Base-by-base conservation (phyloP, 2,329 filamentous ascomycete species). In the Orbilia blumenaviensis region DNA sequence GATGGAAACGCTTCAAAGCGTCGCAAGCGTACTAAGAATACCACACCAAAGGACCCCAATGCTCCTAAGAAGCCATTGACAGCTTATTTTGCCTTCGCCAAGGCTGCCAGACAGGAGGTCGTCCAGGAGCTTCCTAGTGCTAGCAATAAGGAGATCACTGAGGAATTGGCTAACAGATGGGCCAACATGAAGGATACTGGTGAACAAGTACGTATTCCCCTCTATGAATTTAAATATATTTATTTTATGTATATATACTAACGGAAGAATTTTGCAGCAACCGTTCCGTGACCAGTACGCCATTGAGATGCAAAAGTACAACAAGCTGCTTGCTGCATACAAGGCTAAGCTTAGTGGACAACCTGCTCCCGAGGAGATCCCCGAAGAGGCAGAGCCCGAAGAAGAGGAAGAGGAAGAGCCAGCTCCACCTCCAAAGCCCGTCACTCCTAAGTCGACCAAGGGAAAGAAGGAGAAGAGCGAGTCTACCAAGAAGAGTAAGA, bases 21-120 rank as follows among this genome's bases (percentile, higher is more conserved):
- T 42, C 56, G 73, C 87, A 90, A 92, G 83, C 94, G 95, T 87
- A 94, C 94, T 86, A 89, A 90, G 77, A 89, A 89, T 44, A 90
- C 67, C 38, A 79, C 79, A 36, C 76, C 78, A 27, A 79, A 92
- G 81, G 94, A 98, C 83, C 94, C 94, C 79, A 96, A 97, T 83
- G 94, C 94, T 5, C 94, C 94, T 75, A 98, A 97, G 88, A 90
- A 94, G 60, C 94, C 94, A 7, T 84, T 97, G 81, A 98, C 94
- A 4, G 93, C 94, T 1, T 97, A 96, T 86, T 97, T 98, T 86
- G 86, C 97, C 77, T 98, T 93, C 86, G 93, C 96, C 87, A 91
- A 96, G 83, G 90, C 91, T 78, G 93, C 93, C 78, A 91, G 95
- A 58, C 88, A 90, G 61, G 90, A 92, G 82, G 95, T 98, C 80